These are phyloP conservation scores for Actinomucor elegans DNA, from an alignment of 371 early-diverging fungal genomes.

Conservation along the genomic window DNA sequence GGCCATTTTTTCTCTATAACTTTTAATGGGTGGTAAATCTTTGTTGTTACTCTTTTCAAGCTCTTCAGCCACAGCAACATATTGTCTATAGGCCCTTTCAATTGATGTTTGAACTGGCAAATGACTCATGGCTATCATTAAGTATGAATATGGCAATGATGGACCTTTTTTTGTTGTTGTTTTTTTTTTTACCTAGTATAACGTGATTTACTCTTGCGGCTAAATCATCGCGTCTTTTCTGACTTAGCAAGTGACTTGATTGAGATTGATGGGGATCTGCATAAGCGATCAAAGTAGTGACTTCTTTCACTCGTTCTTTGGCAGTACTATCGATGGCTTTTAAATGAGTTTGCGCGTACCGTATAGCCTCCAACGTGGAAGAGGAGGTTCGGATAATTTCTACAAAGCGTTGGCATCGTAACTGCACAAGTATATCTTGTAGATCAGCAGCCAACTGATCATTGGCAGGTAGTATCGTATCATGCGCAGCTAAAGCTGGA, in stretches of 20 bases:
- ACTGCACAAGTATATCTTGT: slow-evolving; percentile 23
- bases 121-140: slow-evolving; percentile 4
- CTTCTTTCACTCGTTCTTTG: slow-evolving; percentile 33
- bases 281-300: slow-evolving; percentile 43
- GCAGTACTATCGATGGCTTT: slow-evolving; percentile 17
- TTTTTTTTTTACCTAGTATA: slow-evolving; percentile 18
- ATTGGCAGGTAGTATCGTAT: slow-evolving; percentile 3
- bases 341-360: slow-evolving; percentile 35
- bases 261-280: slow-evolving; percentile 34
- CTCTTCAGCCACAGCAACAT: slow-evolving; percentile 4
- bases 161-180: not conserved
- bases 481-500: slow-evolving; percentile 24
- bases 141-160: not conserved
- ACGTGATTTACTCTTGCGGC: slow-evolving; percentile 34
- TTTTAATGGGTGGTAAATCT: not conserved
- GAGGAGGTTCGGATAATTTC: slow-evolving; percentile 28
- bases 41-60: not conserved
- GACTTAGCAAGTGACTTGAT: slow-evolving; percentile 28
- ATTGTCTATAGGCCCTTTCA: slow-evolving; percentile 15
- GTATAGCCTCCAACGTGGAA: slow-evolving; percentile 32
- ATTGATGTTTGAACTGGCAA: slow-evolving; percentile 18
- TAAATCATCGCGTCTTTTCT: slow-evolving; percentile 32
- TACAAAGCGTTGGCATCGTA: slow-evolving; percentile 44
- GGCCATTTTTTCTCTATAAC: slow-evolving; percentile 17
- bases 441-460: not conserved